These are phyloP conservation scores for Cordyceps javanica DNA, from an alignment of 2,329 filamentous ascomycete species.

Conservation along the genomic window DNA sequence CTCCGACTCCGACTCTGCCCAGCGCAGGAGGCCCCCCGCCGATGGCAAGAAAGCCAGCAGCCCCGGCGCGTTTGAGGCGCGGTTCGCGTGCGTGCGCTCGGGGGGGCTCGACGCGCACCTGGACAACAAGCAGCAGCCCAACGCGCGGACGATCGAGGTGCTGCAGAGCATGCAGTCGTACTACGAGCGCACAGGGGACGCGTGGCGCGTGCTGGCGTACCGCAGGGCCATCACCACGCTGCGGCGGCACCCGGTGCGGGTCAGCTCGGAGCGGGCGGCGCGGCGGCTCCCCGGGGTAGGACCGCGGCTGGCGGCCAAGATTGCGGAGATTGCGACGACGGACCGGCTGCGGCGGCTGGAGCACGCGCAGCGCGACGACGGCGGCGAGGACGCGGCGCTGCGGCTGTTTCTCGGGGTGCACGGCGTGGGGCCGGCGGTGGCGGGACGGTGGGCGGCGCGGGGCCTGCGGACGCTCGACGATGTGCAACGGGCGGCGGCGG, in stretches of 20 bases:
- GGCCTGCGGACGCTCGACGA: conserved; percentile 73
- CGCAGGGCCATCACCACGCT: conserved; percentile 71
- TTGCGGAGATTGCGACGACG: conserved; percentile 80
- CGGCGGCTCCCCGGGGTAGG: conserved; percentile 63
- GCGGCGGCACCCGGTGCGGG: conserved; percentile 55
- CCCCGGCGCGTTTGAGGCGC: conserved; percentile 34
- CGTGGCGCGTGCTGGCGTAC: conserved; percentile 71
- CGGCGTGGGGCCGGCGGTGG: conserved; percentile 64
- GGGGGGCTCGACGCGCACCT: conserved; percentile 37
- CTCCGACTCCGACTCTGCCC: neutral
- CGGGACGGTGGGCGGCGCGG: conserved; percentile 68
- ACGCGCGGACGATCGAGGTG: conserved; percentile 67
- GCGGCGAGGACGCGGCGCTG: conserved; percentile 50
- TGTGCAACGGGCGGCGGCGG: conserved; percentile 36
- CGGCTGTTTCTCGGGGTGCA: conserved; percentile 73
- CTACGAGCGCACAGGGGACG: conserved; percentile 68
- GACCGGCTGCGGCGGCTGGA: conserved; percentile 67
- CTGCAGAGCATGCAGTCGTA: conserved; percentile 74
- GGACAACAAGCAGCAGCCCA: conserved; percentile 66
- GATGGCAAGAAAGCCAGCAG: conserved; percentile 11
- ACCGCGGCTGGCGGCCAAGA: conserved; percentile 68
- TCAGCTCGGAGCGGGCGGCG: conserved; percentile 66
- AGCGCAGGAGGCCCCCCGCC: neutral
- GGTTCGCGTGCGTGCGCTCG: conserved; percentile 49
- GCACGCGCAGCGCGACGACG: conserved; percentile 53